Conservation (phyloP, 257 asterid genomes). For the Fraxinus quadrangulata region DNA sequence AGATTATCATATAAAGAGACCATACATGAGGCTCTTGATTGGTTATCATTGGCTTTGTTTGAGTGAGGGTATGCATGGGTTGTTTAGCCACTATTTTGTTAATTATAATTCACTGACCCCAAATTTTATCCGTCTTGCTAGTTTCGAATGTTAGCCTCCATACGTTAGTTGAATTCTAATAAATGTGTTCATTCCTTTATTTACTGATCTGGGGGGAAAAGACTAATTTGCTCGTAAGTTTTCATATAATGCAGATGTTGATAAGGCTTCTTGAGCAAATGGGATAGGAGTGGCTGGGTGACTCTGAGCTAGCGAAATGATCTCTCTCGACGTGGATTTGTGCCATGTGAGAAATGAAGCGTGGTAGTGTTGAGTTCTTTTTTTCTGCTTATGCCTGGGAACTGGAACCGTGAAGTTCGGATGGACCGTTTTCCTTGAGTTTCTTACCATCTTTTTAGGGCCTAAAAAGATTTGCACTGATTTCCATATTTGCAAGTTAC, state of each 20-base stretch:
- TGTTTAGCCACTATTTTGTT: background rate
- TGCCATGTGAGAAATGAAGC: conserved; percentile 1
- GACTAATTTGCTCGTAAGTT: background rate
- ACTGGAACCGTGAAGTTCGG: background rate
- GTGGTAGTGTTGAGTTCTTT: background rate
- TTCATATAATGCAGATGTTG: background rate
- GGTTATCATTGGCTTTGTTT: background rate
- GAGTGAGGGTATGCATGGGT: background rate
- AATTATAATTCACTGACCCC: background rate
- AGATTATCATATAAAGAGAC: background rate
- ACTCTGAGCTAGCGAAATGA: background rate
- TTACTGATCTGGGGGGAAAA: background rate
- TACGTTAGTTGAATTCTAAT: background rate
- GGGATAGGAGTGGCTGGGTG: background rate
- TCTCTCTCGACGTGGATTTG: background rate
- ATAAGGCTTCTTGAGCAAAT: background rate
- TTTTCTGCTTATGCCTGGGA: background rate
- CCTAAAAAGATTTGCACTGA: background rate
- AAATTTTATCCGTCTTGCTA: background rate
- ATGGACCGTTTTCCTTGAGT: background rate
- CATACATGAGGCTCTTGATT: background rate
- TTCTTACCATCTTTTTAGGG: background rate
- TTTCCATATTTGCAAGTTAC: background rate
- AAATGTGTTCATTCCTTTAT: background rate
- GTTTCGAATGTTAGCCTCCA: background rate